Conservation (phyloP, 2,329 filamentous ascomycete species). For the Furcasterigmium furcatum region DNA sequence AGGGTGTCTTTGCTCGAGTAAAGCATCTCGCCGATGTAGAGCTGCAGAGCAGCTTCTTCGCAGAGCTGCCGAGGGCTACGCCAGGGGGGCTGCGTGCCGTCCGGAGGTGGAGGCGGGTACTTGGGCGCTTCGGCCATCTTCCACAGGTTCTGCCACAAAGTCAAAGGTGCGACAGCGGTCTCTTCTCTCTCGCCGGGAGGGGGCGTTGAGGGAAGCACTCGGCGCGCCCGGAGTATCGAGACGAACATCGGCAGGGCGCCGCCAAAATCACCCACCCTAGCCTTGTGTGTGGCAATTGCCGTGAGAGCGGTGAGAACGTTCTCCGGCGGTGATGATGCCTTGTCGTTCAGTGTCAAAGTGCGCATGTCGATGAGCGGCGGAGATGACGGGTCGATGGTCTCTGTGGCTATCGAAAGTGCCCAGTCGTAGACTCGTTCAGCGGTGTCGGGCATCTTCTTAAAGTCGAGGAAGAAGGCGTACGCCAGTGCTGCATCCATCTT, state of each 20-base stretch:
- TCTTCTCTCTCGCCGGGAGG: conserved; percentile 15
- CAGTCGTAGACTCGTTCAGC: conserved; percentile 72
- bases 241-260: conserved; percentile 80
- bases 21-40: conserved; percentile 92
- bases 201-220: conserved; percentile 46
- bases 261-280: conserved; percentile 62
- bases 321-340: conserved; percentile 55
- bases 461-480: conserved; percentile 83
- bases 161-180: neutral
- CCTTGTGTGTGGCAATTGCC: conserved; percentile 74
- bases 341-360: conserved; percentile 63
- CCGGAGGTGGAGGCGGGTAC: conserved; percentile 68
- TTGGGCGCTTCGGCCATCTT: conserved; percentile 41
- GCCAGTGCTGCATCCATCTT: conserved; percentile 77
- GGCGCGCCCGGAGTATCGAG: conserved; percentile 76
- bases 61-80: conserved; percentile 67
- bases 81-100: conserved; percentile 65
- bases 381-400: conserved; percentile 40
- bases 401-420: conserved; percentile 71
- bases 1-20: conserved; percentile 60
- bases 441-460: conserved; percentile 62
- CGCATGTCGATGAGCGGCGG: conserved; percentile 49
- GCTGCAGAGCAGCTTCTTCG: conserved; percentile 80
- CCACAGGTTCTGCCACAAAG: conserved; percentile 7
- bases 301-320: conserved; percentile 78